Evolutionary conservation across 371 early-diverging fungal genomes (phyloP), one percentile per base, ranked within the genome.

Genomic region (Dentiscutata heterogama): DNA sequence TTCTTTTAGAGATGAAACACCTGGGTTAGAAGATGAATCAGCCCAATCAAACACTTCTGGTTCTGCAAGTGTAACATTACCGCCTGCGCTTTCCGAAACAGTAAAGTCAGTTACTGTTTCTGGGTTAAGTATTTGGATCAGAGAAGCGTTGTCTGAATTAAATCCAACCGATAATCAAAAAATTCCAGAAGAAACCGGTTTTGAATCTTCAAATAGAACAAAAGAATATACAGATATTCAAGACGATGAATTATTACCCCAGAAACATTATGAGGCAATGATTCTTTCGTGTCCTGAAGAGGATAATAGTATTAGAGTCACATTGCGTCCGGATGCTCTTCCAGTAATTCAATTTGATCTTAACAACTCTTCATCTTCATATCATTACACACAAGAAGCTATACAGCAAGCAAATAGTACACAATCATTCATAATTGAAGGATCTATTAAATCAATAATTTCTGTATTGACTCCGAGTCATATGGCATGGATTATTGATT

Each of bases 1-100:
- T 39, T 87, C 89, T 0, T 93, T 91, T 80, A 86, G 86, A 54
- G 94, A 94, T 81, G 92, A 92, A 67, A 90, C 93, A 14, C 92
- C 90, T 3, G 91, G 89, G 53, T 88, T 90, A 80, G 87, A 83
- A 51, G 87, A 85, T 51, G 80, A 84, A 72, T 53, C 68, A 2
- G 7, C 82, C 4, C 58, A 83, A 18, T 79, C 46, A 27, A 65
- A 54, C 14, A 18, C 20, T 64, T 7, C 63, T 64, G 85, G 84
- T 53, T 85, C 89, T 20, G 88, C 90, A 3, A 91, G 88, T 16
- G 80, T 91, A 14, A 73, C 87, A 18, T 73, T 81, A 2, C 80
- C 84, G 1, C 76, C 79, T 3, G 70, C 82, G 16, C 71, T 76
- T 18, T 53, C 80, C 1, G 83, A 83, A 20, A 78, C 82, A 0